phyloP scores from a whole-genome alignment of 2,329 filamentous ascomycete genomes.

The Aureobasidium uvarum region DNA sequence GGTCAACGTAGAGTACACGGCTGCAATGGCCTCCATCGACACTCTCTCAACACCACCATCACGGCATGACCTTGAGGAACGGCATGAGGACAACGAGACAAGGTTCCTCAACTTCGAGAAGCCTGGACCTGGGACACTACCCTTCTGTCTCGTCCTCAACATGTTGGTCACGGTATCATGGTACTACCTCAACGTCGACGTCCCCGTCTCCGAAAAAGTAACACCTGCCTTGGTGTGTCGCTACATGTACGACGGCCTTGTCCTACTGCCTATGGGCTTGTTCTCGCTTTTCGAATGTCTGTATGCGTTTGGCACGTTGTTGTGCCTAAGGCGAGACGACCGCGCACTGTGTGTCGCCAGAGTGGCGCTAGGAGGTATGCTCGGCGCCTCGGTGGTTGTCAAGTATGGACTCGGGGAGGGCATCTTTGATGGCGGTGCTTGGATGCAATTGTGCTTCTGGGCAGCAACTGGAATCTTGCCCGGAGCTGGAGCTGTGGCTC shows the following conservation, averaged over 20 bases:
- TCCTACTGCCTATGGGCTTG: not conserved
- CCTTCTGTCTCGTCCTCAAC: slow-evolving; percentile 4
- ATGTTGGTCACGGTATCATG: slow-evolving; percentile 12
- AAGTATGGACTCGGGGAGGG: not conserved
- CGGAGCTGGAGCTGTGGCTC: slow-evolving; percentile 10
- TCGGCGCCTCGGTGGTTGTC: slow-evolving; percentile 5
- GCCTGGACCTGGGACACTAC: not conserved
- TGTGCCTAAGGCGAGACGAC: not conserved
- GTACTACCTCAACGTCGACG: slow-evolving; percentile 18
- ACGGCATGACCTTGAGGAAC: not conserved
- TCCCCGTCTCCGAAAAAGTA: not conserved
- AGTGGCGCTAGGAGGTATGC: slow-evolving; percentile 6
- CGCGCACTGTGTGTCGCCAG: slow-evolving; percentile 5
- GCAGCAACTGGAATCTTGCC: not conserved
- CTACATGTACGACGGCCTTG: not conserved
- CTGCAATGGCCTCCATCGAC: not conserved
- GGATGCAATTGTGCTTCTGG: slow-evolving; percentile 5
- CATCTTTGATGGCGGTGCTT: not conserved
- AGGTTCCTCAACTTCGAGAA: not conserved
- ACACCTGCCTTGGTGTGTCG: not conserved
- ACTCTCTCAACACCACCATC: not conserved
- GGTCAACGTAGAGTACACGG: not conserved
- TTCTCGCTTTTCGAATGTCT: not conserved
- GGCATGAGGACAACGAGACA: not conserved
- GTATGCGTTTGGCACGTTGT: not conserved